Base-by-base conservation (phyloP, 1,284 basidiomycete species). In the Coniophora puteana region DNA sequence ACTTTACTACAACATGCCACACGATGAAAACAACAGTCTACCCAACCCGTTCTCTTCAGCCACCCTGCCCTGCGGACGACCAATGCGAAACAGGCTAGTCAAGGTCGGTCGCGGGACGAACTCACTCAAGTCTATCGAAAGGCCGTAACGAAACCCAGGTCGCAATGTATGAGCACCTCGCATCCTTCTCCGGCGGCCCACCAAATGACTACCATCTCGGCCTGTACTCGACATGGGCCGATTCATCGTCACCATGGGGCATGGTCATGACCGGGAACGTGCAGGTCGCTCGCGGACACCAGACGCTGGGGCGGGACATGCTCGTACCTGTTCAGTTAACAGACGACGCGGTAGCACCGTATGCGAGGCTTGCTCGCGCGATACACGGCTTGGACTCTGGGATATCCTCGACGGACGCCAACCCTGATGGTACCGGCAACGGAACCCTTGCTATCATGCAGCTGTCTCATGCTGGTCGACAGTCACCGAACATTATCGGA, bases 231-330 rank as follows among this genome's bases (percentile, higher is more conserved):
- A 66, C 70, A 50, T 98, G 93, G 93, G 79, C 82, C 0, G 59
- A 69, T 27, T 79, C 83, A 4, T 74, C 75, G 16, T 79, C 83
- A 4, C 74, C 75, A 16, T 97, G 91, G 91, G 94, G 92, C 1
- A 88, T 96, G 69, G 69, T 97, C 40, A 67, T 95, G 38, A 93
- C 93, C 0, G 93, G 94, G 13, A 97, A 97, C 53, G 77, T 93
- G 2, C 87, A 89, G 51, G 81, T 97, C 23, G 80, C 80, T 33
- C 54, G 58, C 0, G 60, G 69, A 0, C 91, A 95, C 57, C 72
- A 95, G 1, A 76, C 85, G 1, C 72, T 93, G 8, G 92, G 91
- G 1, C 78, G 89, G 45, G 94, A 97, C 58, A 67, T 93, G 14
- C 63, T 80, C 5, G 53, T 93, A 1, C 87, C 88, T 0, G 46